Conservation (phyloP, 2,329 filamentous ascomycete genomes). For the Coniochaeta ligniaria region DNA sequence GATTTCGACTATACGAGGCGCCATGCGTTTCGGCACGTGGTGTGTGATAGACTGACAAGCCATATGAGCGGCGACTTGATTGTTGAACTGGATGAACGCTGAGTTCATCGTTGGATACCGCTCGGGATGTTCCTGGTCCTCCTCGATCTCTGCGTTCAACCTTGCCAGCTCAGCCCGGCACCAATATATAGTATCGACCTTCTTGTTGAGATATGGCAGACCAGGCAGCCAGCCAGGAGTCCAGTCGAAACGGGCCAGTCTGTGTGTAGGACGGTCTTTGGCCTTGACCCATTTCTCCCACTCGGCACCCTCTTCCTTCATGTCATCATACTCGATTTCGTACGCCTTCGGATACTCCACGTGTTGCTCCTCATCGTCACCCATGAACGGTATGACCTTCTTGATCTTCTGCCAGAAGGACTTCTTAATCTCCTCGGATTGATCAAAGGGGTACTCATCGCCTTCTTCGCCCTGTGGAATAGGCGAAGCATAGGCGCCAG, state of each 20-base stretch:
- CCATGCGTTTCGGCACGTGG: slow-evolving; percentile 89
- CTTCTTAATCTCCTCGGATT: slow-evolving; percentile 32
- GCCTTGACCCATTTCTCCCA: slow-evolving; percentile 81
- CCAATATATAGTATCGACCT: slow-evolving; percentile 92
- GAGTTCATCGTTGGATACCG: slow-evolving; percentile 90
- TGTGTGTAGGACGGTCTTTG: slow-evolving; percentile 80
- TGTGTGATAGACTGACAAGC: slow-evolving; percentile 88
- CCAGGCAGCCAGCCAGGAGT: slow-evolving; percentile 64
- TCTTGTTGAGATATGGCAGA: slow-evolving; percentile 73
- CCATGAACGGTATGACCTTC: slow-evolving; percentile 39
- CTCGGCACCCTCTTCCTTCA: slow-evolving; percentile 55
- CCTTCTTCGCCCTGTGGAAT: slow-evolving; percentile 49
- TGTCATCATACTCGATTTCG: slow-evolving; percentile 51
- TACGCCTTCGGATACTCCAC: slow-evolving; percentile 56
- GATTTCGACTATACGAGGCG: slow-evolving; percentile 86
- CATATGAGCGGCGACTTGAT: slow-evolving; percentile 97
- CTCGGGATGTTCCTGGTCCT: slow-evolving; percentile 79
- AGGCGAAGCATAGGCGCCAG: slow-evolving; percentile 54
- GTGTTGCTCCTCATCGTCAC: slow-evolving; percentile 31
- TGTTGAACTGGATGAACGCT: slow-evolving; percentile 97
- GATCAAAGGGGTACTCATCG: slow-evolving; percentile 31
- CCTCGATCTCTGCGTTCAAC: slow-evolving; percentile 85
- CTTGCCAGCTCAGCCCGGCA: slow-evolving; percentile 80
- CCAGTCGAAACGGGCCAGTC: slow-evolving; percentile 54
- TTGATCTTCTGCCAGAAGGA: slow-evolving; percentile 45